Percentiles rank a stretch among this genome's conserved stretches.
These are phyloP conservation scores for Carex scoparia DNA, from an alignment of 176 grass and related monocot genomes.

Conservation along the genomic window DNA sequence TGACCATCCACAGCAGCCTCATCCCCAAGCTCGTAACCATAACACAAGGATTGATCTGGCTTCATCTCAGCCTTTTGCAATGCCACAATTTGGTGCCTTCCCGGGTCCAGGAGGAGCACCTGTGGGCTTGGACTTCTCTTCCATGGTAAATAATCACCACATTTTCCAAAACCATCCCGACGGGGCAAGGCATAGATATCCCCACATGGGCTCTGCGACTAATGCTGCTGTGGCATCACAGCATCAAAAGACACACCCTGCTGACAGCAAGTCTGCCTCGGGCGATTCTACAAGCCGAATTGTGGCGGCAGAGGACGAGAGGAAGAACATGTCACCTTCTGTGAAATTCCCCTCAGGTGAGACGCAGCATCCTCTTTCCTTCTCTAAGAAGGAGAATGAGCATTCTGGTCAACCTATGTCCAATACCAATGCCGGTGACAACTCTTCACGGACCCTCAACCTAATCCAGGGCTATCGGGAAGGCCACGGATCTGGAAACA, in stretches of 20 bases:
- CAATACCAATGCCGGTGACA: constrained; percentile 40
- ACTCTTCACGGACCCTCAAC: constrained; percentile 55
- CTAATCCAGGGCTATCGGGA: constrained; percentile 59
- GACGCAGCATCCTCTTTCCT: constrained; percentile 75
- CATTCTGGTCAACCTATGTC: constrained; percentile 42
- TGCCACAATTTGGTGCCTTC: constrained; percentile 73
- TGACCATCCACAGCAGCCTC: constrained; percentile 59
- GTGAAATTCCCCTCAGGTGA: constrained; percentile 39
- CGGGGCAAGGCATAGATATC: constrained; percentile 58
- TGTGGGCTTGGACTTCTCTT: constrained; percentile 74
- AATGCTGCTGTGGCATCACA: constrained; percentile 40
- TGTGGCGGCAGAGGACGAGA: constrained; percentile 41
- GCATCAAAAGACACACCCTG: constrained; percentile 49
- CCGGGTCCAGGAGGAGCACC: constrained; percentile 43
- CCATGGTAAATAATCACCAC: constrained; percentile 61
- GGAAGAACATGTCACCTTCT: constrained; percentile 45
- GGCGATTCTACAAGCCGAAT: constrained; percentile 45
- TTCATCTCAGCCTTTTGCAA: constrained; percentile 74
- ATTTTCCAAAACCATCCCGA: constrained; percentile 84
- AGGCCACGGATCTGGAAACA: constrained; percentile 40
- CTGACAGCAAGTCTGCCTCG: constrained; percentile 57
- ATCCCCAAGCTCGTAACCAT: constrained; percentile 40
- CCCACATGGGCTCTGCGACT: constrained; percentile 48
- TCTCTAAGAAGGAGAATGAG: constrained; percentile 64
- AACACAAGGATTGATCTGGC: constrained; percentile 62